A percentile compares a stretch with the other conserved stretches of the same genome.
phyloP scores from a whole-genome alignment of 306 rosid species.

The Cucurbita pepo region DNA sequence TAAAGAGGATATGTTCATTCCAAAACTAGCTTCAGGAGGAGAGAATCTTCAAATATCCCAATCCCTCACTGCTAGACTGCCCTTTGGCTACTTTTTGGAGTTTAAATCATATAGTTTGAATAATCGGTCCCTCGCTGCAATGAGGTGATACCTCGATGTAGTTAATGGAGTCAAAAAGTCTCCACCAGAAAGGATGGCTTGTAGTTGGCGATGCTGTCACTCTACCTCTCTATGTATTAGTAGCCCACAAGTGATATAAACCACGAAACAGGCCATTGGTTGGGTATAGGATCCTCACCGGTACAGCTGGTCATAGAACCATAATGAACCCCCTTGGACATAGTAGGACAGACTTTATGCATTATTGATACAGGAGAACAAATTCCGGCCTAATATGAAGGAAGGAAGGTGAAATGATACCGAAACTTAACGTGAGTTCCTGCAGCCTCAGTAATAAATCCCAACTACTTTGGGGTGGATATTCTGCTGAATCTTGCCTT shows the following conservation, averaged over 20 bases:
- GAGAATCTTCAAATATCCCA: background rate
- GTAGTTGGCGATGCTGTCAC: background rate
- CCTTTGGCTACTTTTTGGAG: background rate
- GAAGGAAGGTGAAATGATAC: background rate
- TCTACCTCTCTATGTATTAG: background rate
- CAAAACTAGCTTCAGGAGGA: background rate
- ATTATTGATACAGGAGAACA: background rate
- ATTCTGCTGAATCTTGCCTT: background rate
- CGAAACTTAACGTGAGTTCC: background rate
- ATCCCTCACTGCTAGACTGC: background rate
- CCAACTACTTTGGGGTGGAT: background rate
- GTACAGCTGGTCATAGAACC: background rate
- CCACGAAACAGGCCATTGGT: background rate
- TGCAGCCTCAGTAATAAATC: background rate
- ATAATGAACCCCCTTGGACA: background rate
- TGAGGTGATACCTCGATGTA: background rate
- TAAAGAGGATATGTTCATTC: background rate
- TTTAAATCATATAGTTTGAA: background rate
- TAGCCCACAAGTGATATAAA: background rate
- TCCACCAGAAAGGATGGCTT: background rate
- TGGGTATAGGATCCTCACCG: background rate
- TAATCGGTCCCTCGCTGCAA: background rate
- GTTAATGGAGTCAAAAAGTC: background rate
- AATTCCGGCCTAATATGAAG: background rate
- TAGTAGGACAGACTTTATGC: background rate